Evolutionary conservation across 2,329 filamentous ascomycete genomes (phyloP).

Genomic region (Rosellinia necatrix): DNA sequence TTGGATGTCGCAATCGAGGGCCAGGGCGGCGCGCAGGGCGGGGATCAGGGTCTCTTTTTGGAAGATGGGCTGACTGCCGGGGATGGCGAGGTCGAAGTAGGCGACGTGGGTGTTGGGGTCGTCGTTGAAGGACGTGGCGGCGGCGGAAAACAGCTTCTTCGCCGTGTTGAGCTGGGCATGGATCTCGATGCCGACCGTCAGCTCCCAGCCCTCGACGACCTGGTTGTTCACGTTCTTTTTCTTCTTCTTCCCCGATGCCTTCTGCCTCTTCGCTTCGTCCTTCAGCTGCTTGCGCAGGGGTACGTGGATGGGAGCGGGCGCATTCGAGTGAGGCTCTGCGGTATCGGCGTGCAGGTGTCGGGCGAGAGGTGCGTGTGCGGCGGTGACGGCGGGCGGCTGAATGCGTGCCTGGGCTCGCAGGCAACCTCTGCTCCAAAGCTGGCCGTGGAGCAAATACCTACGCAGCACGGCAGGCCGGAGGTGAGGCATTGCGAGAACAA

Average conservation of each 20-base stretch:
- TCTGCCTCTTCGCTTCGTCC: slow-evolving; percentile 63
- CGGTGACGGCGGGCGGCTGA: slow-evolving; percentile 4
- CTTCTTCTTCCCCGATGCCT: slow-evolving; percentile 49
- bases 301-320: slow-evolving; percentile 37
- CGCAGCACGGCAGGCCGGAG: slow-evolving; percentile 51
- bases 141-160: slow-evolving; percentile 85
- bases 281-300: slow-evolving; percentile 75
- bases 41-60: slow-evolving; percentile 83
- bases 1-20: slow-evolving; percentile 80
- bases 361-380: slow-evolving; percentile 19
- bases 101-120: slow-evolving; percentile 85
- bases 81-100: slow-evolving; percentile 85
- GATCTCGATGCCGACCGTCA: slow-evolving; percentile 96
- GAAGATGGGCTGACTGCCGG: slow-evolving; percentile 85
- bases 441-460: slow-evolving; percentile 55
- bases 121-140: slow-evolving; percentile 68
- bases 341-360: slow-evolving; percentile 41
- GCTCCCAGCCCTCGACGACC: slow-evolving; percentile 75
- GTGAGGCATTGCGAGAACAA: slow-evolving; percentile 46
- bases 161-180: slow-evolving; percentile 93
- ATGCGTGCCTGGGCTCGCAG: slow-evolving; percentile 32
- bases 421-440: slow-evolving; percentile 50
- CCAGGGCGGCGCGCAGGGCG: slow-evolving; percentile 86
- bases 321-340: slow-evolving; percentile 30
- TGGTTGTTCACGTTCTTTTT: slow-evolving; percentile 54